Evolutionary conservation across 768 basidiomycete genomes (phyloP), one percentile per base, ranked within the genome.

Genomic region (Tricholoma flavovirens): DNA sequence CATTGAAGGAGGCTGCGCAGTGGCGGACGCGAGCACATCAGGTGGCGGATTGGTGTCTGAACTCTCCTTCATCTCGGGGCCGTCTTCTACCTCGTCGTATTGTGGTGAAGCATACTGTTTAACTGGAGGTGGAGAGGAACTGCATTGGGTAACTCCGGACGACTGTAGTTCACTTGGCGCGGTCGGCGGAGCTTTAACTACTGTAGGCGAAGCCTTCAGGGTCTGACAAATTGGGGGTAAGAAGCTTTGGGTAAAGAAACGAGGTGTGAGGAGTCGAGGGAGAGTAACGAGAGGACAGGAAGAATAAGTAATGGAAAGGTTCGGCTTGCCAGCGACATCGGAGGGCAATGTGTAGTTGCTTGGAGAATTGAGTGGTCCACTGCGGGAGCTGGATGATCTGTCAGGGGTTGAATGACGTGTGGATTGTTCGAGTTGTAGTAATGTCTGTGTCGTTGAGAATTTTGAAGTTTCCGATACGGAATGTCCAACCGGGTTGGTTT

Each of bases 211-310:
- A 17, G n/a, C 29, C 4, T n/a, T n/a, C 15, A 30, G n/a, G 12
- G 52, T 10, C 36, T 11, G 32, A 19, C 6, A 14, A n/a, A 3
- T 56, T 3, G 54, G 58, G 5, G 51, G 55, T 15, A 64, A 38
- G 45, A 58, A 61, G 29, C 60, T 64, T 35, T 59, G 56, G 10
- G 60, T 42, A 35, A 64, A 64, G 22, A 62, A 51, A 2, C 57
- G 17, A 8, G 54, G 56, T 3, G 63, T 64, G 33, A 60, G 40
- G 11, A 49, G 51, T 8, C 60, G 56, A 19, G 57, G 53, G 10
- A 56, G 21, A 36, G 55, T 51, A 8, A 21, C 24, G 5, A 38
- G 19, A 48, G 56, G 40, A 15, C 38, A 5, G 2, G 29, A 53
- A 17, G 52, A 43, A 32, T 53, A 53, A 8, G 38, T 49, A 14